Evolutionary conservation across 306 rosid species (phyloP).

Genomic region (Pterocarpus santalinus): DNA sequence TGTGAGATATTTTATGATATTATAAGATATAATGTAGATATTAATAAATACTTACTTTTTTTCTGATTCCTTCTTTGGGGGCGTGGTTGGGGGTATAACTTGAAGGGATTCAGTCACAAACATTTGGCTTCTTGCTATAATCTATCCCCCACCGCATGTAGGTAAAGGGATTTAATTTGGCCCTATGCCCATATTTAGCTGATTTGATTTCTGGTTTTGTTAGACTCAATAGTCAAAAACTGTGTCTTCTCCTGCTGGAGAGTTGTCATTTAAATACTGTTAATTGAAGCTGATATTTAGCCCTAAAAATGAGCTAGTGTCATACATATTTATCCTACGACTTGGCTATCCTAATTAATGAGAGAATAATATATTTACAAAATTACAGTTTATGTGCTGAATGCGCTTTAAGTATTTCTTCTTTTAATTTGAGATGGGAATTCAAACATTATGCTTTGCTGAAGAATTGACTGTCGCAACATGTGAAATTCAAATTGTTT

Average conservation of each 20-base stretch:
- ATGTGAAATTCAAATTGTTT: constrained; percentile 5
- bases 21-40: no score
- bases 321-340: no score
- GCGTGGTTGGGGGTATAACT: not conserved
- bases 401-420: not conserved
- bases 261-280: no score
- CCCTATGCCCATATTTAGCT: not conserved
- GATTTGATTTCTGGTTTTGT: constrained; percentile 37
- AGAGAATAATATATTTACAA: no score
- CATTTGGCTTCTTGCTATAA: not conserved
- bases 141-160: not conserved
- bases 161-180: not conserved
- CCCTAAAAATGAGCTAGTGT: no score
- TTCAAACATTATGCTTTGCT: constrained; percentile 5
- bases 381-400: not conserved
- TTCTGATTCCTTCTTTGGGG: no score
- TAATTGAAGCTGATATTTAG: no score
- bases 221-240: no score
- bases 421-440: constrained; percentile 18
- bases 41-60: no score
- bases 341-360: no score
- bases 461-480: constrained; percentile 13
- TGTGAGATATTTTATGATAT: no score
- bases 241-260: no score
- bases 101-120: not conserved